These are phyloP conservation scores for Dactylonectria macrodidyma DNA, from an alignment of 2,329 filamentous ascomycete genomes.

Conservation along the genomic window DNA sequence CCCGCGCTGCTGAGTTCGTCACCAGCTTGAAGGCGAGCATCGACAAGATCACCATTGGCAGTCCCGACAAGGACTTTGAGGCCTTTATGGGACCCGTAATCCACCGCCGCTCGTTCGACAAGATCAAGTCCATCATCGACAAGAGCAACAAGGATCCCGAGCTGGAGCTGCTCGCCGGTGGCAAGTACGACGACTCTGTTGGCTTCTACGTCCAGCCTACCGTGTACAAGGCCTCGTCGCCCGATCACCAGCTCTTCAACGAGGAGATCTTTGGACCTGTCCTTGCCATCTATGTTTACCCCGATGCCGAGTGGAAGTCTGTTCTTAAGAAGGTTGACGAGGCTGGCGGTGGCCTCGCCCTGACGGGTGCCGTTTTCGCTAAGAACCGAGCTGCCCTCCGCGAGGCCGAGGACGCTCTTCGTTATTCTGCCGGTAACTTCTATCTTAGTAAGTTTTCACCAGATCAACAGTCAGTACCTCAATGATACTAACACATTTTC, in stretches of 20 bases:
- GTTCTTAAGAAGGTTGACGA: constrained; percentile 57
- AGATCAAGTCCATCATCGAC: constrained; percentile 83
- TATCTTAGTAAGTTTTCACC: constrained; percentile 60
- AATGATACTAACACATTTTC: background rate
- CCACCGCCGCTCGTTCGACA: constrained; percentile 85
- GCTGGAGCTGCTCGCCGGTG: constrained; percentile 81
- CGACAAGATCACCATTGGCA: constrained; percentile 78
- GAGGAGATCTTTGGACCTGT: constrained; percentile 89
- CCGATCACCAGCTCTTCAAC: constrained; percentile 79
- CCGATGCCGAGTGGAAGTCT: constrained; percentile 68
- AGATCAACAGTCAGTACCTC: background rate
- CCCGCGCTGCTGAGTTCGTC: constrained; percentile 80
- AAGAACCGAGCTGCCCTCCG: constrained; percentile 63
- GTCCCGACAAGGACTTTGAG: constrained; percentile 77
- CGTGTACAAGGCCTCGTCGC: constrained; percentile 81
- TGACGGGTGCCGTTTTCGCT: constrained; percentile 67
- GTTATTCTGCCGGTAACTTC: constrained; percentile 70
- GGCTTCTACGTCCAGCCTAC: constrained; percentile 90
- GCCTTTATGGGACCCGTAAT: constrained; percentile 89
- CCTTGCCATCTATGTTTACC: constrained; percentile 82
- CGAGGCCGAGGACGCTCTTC: constrained; percentile 65
- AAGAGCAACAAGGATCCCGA: constrained; percentile 81
- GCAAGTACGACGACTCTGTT: constrained; percentile 81
- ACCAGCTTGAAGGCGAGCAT: constrained; percentile 76
- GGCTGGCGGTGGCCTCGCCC: constrained; percentile 59